Base-by-base conservation (phyloP, 2,329 filamentous ascomycete genomes). In the Zasmidium angulare region DNA sequence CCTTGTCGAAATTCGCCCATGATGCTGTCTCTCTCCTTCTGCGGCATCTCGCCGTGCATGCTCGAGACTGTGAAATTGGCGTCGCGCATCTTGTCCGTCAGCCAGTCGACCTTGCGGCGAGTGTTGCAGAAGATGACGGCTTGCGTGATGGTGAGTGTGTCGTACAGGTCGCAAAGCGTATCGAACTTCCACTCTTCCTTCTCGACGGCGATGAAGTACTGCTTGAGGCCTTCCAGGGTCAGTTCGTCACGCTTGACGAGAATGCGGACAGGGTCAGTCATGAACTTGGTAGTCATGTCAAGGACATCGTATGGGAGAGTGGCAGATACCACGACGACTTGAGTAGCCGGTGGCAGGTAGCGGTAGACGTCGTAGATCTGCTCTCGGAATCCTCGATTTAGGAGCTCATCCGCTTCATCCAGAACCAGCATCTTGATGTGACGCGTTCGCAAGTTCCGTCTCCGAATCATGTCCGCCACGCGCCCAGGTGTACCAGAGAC, bases 101-200 rank as follows among this genome's bases (percentile, higher is more conserved):
- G 81, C 95, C 95, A 99, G 77, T 99, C 95, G 55, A 99, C 95
- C 89, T 99, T 99, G 77, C 95, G 87, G 67, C 95, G 89, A 6
- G 95, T 99, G 79, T 99, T 99, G 84, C 95, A 99, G 84, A 99
- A 99, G 75, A 99, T 99, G 75, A 99, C 95, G 49, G 95, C 95
- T 80, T 98, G 95, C 17, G 95, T 98, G 73, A 99, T 98, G 56
- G 95, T 99, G 48, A 99, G 85, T 12, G 95, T 98, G 76, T 99
- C 95, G 83, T 99, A 99, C 59, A 99, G 88, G 79, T 99, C 95
- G 77, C 92, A 98, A 3, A 99, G 87, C 2, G 95, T 99, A 76
- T 99, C 95, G 69, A 99, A 96, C 78, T 99, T 99, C 95, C 95
- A 99, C 75, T 98, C 95, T 77, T 99, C 95, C 82, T 97, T 98